Base-by-base conservation (phyloP, 129 eudicot species). In the Arctium minus region DNA sequence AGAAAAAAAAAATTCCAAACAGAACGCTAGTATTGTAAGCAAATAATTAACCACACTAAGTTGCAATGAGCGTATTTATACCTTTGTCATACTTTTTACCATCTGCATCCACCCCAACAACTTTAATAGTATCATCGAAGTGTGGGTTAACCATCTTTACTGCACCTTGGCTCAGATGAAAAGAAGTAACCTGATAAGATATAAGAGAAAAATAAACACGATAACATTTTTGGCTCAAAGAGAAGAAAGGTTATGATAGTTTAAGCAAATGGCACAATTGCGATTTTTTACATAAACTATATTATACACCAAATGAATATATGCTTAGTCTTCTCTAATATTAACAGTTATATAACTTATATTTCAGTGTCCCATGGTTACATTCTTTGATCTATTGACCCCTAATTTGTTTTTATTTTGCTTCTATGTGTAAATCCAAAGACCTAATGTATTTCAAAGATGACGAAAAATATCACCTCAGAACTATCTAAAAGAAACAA, bases 41-140 rank as follows among this genome's bases (percentile, higher is more conserved):
- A 70, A 10, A 70, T 44, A 78, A 36, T 1, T 22, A 29, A 39
- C n/a, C 22, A 3, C 29, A 69, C 32, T 36, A 27, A 68, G 81
- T 82, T 2, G 70, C 32, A 37, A 78, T n/a, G 32, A 5, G 5
- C 7, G 15, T 6, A 15, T 22, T 5, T 81, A 29, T 89, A 92
- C 97, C 97, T 91, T 91, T 91, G 79, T 93, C 97, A 71, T 89
- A 93, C 76, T 88, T 91, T 77, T 88, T 86, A 62, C 90, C 97
- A 75, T 87, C 91, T 22, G 80, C 76, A 72, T 92, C 93, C 40
- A 85, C 65, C 18, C 87, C 81, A 38, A 77, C 35, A 53, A 92
- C 94, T 83, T 86, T 84, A 78, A 92, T 84, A 18, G 86, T 84
- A 77, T 90, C 97, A 84, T 92, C 97, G 67, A 92, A 89, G 81